Base-by-base conservation (phyloP, 1,284 basidiomycete genomes). In the Fomitopsis palustris region DNA sequence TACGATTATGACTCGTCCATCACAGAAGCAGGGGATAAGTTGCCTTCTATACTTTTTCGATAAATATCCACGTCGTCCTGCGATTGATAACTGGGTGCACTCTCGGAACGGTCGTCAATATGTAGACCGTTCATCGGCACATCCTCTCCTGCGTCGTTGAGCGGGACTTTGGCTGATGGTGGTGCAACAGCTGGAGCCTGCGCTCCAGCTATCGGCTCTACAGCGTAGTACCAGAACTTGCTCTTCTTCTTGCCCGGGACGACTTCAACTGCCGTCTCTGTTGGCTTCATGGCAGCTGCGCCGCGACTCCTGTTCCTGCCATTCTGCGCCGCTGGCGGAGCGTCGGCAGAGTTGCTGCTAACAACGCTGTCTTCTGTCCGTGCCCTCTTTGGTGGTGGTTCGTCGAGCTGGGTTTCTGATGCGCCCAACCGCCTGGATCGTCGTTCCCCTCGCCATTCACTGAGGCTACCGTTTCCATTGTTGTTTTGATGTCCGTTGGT, bases 161-260 rank as follows among this genome's bases (percentile, higher is more conserved):
- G 43, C 42, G 56, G 53, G 7, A 53, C 52, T 49, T 57, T 35
- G 27, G 58, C 56, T 27, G 60, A 45, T 19, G 60, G 65, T 31
- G 61, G 43, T 19, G 43, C 45, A 39, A 57, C 31, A 37, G 62
- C 61, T 4, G 55, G 51, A 5, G 52, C 59, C 51, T 65, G 59
- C 14, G 70, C 64, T 42, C 71, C 58, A 8, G 78, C 62, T 47
- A 81, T 66, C 1, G 88, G 86, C 65, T 92, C 90, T 21, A 92
- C 88, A 14, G 89, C 90, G 64, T 92, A 92, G 54, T 86, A 87
- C 88, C 90, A 90, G 70, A 85, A 92, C 68, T 88, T 91, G 68
- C 88, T 91, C 70, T 81, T 84, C 76, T 89, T 91, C 76, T 87
- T 89, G 60, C 89, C 88, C 29, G 81, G 83, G 39, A 90, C 77